phyloP scores from a whole-genome alignment of 495 filamentous ascomycete genomes.

The Cryomyces antarcticus region DNA sequence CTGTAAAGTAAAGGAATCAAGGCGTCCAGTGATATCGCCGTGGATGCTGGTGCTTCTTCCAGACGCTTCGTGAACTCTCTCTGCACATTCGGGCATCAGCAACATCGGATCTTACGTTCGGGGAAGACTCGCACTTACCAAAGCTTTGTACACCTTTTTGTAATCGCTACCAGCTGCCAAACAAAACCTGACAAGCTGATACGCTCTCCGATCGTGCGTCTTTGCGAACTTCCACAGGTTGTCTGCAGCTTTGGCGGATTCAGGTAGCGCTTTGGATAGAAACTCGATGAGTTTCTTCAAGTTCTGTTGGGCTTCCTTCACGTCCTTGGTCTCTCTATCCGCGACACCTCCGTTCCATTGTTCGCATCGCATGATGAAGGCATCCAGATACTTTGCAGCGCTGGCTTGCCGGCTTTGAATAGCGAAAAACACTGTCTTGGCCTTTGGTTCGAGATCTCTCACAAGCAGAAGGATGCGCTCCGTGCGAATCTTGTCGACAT shows the following conservation, averaged over 20 bases:
- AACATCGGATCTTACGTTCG: not conserved
- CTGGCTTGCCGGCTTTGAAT: constrained; percentile 56
- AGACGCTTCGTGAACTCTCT: constrained; percentile 75
- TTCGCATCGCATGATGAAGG: constrained; percentile 62
- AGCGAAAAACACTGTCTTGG: constrained; percentile 76
- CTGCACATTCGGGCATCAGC: constrained; percentile 3
- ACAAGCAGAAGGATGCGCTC: constrained; percentile 70
- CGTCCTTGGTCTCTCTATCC: constrained; percentile 51
- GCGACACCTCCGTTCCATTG: constrained; percentile 72
- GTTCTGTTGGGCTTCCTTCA: constrained; percentile 42
- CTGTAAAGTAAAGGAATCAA: constrained; percentile 70
- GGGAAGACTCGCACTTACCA: constrained; percentile 19
- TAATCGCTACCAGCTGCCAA: constrained; percentile 81
- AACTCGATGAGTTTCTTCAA: constrained; percentile 47
- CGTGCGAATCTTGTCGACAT: constrained; percentile 67
- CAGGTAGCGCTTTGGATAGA: constrained; percentile 53
- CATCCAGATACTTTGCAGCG: constrained; percentile 45
- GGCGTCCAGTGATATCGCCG: constrained; percentile 46
- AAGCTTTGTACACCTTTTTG: constrained; percentile 67
- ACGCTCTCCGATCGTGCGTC: constrained; percentile 72
- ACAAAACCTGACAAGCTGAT: constrained; percentile 70
- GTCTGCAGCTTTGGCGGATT: constrained; percentile 38
- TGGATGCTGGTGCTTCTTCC: constrained; percentile 36
- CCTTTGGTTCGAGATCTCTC: constrained; percentile 53
- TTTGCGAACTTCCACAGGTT: constrained; percentile 86